phyloP scores from a whole-genome alignment of 306 rosid species.

The Corylus heterophylla region DNA sequence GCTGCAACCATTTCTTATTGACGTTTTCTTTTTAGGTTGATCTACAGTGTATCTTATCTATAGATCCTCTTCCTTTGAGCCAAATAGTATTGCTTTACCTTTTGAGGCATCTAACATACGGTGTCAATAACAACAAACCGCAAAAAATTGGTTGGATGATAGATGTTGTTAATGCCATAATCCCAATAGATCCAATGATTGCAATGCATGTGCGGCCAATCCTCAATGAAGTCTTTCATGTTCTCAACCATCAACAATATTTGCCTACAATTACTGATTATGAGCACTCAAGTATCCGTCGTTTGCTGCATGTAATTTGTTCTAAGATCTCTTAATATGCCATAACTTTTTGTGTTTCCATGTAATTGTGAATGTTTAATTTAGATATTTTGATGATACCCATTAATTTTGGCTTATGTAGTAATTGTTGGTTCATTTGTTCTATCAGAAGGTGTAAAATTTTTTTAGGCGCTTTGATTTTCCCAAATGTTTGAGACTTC shows the following conservation, averaged over 20 bases:
- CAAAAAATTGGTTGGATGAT: constrained; percentile 85
- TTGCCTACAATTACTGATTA: constrained; percentile 48
- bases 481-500: too few relatives aligned
- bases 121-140: constrained; percentile 56
- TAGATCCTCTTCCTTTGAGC: constrained; percentile 79
- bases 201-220: constrained; percentile 74
- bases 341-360: too few relatives aligned
- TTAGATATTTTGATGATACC: too few relatives aligned
- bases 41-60: constrained; percentile 59
- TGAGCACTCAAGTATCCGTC: constrained; percentile 61
- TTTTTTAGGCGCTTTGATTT: too few relatives aligned
- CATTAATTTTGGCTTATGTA: too few relatives aligned
- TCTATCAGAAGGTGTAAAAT: too few relatives aligned
- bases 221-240: constrained; percentile 29
- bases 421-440: too few relatives aligned
- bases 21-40: constrained; percentile 54
- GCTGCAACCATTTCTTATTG: too few relatives aligned
- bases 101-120: constrained; percentile 88
- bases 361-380: too few relatives aligned
- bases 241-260: constrained; percentile 43
- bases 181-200: constrained; percentile 65
- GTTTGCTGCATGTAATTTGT: constrained; percentile 24
- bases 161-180: constrained; percentile 68
- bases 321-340: too few relatives aligned
- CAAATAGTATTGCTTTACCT: constrained; percentile 94